Percentiles rank a stretch among this genome's conserved stretches.
Conservation (phyloP, 2,329 filamentous ascomycete species). For the Penicillium sp. region DNA sequence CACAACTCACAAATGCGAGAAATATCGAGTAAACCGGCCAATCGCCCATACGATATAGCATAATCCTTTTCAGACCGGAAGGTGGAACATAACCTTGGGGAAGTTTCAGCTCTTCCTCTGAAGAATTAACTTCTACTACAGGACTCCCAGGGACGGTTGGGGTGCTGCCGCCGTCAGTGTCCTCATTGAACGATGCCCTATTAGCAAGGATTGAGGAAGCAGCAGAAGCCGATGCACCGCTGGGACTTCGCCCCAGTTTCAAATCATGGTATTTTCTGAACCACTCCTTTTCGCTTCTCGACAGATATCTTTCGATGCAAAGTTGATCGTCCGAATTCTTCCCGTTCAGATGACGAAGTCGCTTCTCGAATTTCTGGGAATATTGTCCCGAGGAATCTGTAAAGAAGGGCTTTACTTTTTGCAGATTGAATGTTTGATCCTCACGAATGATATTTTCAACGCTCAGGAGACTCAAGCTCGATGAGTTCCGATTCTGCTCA, state of each 20-base stretch:
- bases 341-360: constrained; percentile 49
- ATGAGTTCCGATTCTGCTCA: neutral
- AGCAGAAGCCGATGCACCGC: constrained; percentile 41
- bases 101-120: constrained; percentile 46
- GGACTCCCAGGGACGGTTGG: neutral
- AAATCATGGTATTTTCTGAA: constrained; percentile 51
- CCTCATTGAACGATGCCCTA: neutral
- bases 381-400: constrained; percentile 57
- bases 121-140: constrained; percentile 30
- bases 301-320: constrained; percentile 59
- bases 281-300: constrained; percentile 60
- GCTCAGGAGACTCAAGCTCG: constrained; percentile 13
- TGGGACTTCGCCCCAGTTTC: constrained; percentile 8
- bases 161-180: neutral
- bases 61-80: constrained; percentile 46
- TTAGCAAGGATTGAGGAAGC: constrained; percentile 15
- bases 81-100: constrained; percentile 50
- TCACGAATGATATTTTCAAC: constrained; percentile 45
- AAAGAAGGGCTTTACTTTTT: constrained; percentile 61
- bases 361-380: constrained; percentile 51
- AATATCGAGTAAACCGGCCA: constrained; percentile 59
- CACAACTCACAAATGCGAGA: constrained; percentile 44
- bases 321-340: constrained; percentile 51
- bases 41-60: constrained; percentile 51
- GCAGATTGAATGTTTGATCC: constrained; percentile 53